Evolutionary conservation across 139 green algal genomes (phyloP), one percentile per base, ranked within the genome.

Genomic region (Chlamydomonas incerta): DNA sequence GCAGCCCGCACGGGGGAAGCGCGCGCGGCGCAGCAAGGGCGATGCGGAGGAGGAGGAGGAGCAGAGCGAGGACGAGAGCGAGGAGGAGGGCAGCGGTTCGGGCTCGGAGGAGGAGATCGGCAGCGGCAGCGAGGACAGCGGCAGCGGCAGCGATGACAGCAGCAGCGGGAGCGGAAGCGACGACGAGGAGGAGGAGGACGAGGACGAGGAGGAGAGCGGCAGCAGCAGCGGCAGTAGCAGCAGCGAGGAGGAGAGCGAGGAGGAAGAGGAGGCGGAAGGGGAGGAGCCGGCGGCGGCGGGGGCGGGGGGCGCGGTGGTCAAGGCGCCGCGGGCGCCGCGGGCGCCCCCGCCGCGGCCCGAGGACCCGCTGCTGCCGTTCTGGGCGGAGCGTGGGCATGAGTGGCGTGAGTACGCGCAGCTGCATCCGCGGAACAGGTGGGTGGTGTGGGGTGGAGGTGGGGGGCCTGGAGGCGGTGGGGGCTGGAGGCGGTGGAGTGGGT

Each of bases 341-440:
- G 57, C 14, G 41, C 46, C 20, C 60, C 60, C 58, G 58, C 62
- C 21, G 35, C 35, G 4, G 52, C 35, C 18, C 1, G 65, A 23
- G 15, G 79, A 85, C 17, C 79, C 79, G 31, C 24, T 67, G 79
- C 50, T 85, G 65, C 79, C 79, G 13, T 85, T 76, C n/a, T 75
- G 47, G 65, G 41, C 79, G 23, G 47, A 75, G 47, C 57, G 34
- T 66, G 79, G 79, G 17, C 47, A 75, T 50, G 79, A 85, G 79
- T 85, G 79, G 79, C 65, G 79, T 21, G 79, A 28, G 14, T 85
- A 76, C 47, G 79, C 66, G 14, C 8, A 9, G 33, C 67, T 85
- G 18, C 79, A 63, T 20, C 66, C 66, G 2, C 11, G 79, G 18
- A 74, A 75, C 63, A 67, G 79, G 79, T 85, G 79, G 4, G 74